Base-by-base conservation (phyloP, 768 basidiomycete species). In the Macrocybe gigantea region DNA sequence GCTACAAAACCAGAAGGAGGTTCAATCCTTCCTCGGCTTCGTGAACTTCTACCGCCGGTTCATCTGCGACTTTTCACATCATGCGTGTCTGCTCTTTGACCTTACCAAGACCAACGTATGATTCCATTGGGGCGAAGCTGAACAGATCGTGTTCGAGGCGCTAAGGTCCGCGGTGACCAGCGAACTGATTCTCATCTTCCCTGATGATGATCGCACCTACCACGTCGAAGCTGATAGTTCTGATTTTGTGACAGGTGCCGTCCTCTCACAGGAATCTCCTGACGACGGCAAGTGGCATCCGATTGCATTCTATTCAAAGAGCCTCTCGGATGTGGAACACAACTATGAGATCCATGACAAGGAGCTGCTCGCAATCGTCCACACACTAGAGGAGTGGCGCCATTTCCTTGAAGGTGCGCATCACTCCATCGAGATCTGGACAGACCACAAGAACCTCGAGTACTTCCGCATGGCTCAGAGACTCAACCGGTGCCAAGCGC, bases 1-100 rank as follows among this genome's bases (percentile, higher is more conserved):
- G 0, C 73, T 71, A 0, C 50, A 29, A 0, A 64, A 38, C 0
- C 53, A 68, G 4, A 60, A 58, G 22, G 58, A 73, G 31, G 33
- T 75, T 0, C 62, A 64, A 50, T 59, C 56, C 2, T 78, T 78
- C 50, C 49, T 77, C 0, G 70, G 77, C 1, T 77, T 78, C 33
- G 41, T 56, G 1, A 70, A 71, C 47, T 74, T 68, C 38, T 72
- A 70, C 15, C 32, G 56, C 1, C 35, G 52, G 2, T 75, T 73
- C 41, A 68, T 74, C 7, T 4, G 43, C 1, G 47, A 58, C 0
- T 78, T 63, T 49, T 54, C 64, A 0, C 9, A 60, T 0, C 52
- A 68, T 3, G 47, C 64, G 1, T 38, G 52, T 53, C 67, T 65
- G 0, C 41, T 75, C 0, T 63, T 56, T 6, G 29, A 49, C 0